phyloP scores from a whole-genome alignment of 2,329 filamentous ascomycete species.

The Boeremia exigua region DNA sequence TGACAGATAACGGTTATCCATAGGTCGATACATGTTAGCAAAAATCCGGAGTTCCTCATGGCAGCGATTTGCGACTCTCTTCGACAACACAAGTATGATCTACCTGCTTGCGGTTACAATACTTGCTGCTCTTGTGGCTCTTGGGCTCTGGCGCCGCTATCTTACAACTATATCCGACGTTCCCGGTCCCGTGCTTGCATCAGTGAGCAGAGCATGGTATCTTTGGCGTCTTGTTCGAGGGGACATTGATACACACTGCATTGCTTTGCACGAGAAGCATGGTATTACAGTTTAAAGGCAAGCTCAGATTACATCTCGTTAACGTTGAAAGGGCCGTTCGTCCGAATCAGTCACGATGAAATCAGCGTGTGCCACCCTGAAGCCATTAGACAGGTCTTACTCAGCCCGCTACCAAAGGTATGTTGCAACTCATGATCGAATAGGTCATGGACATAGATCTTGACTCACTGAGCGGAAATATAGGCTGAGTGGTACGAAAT shows the following conservation, averaged over 20 bases:
- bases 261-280: background rate
- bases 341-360: conserved; percentile 54
- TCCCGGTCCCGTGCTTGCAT: background rate
- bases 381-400: conserved; percentile 48
- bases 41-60: background rate
- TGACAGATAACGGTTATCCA: background rate
- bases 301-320: no score
- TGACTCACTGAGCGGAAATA: background rate
- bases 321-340: conserved; percentile 34
- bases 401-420: conserved; percentile 44
- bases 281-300: background rate
- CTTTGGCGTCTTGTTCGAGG: background rate
- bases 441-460: background rate
- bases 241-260: conserved; percentile 2
- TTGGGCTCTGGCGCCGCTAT: background rate
- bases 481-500: conserved; percentile 45
- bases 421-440: background rate
- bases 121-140: background rate
- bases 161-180: background rate
- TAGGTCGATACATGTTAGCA: background rate
- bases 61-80: background rate
- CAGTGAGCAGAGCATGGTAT: background rate
- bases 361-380: conserved; percentile 54
- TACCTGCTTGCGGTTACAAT: background rate
- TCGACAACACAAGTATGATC: background rate